A percentile compares a stretch with the other conserved stretches of the same genome.
These are phyloP conservation scores for Blastocystis hominis DNA, from an alignment of 352 stramenopile species.

Conservation along the genomic window DNA sequence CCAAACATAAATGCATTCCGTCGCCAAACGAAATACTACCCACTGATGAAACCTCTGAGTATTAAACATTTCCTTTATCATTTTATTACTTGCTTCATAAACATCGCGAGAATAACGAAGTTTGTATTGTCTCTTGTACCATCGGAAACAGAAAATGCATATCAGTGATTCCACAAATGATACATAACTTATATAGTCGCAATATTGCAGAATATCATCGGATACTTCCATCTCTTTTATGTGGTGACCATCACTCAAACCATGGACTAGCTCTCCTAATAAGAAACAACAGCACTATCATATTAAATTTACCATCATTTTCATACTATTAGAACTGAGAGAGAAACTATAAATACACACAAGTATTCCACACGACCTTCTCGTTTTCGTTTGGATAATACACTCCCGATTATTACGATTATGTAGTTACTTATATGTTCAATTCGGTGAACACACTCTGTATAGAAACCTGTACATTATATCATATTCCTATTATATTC, in stretches of 20 bases:
- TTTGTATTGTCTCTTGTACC: conserved; percentile 11
- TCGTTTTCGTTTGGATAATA: neutral
- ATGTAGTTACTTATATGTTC: neutral
- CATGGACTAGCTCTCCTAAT: conserved; percentile 25
- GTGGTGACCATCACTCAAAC: conserved; percentile 17
- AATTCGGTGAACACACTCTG: conserved; percentile 29
- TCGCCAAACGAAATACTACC: too few species aligned
- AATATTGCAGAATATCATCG: neutral
- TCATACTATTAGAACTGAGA: neutral
- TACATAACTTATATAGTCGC: neutral
- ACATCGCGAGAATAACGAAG: conserved; percentile 14
- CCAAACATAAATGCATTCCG: too few species aligned
- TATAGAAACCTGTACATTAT: neutral
- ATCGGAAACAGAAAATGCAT: conserved; percentile 33
- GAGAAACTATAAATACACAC: neutral
- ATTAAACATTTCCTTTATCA: neutral
- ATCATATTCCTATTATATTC: neutral
- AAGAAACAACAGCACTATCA: conserved; percentile 14
- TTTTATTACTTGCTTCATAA: neutral
- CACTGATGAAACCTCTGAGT: neutral
- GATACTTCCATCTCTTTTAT: neutral
- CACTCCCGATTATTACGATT: conserved; percentile 1
- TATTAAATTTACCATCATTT: neutral
- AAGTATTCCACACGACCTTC: conserved; percentile 33
- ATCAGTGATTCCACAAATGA: conserved; percentile 27